Conservation (phyloP, 352 stramenopile genomes). For the Nothophytophthora sp. region DNA sequence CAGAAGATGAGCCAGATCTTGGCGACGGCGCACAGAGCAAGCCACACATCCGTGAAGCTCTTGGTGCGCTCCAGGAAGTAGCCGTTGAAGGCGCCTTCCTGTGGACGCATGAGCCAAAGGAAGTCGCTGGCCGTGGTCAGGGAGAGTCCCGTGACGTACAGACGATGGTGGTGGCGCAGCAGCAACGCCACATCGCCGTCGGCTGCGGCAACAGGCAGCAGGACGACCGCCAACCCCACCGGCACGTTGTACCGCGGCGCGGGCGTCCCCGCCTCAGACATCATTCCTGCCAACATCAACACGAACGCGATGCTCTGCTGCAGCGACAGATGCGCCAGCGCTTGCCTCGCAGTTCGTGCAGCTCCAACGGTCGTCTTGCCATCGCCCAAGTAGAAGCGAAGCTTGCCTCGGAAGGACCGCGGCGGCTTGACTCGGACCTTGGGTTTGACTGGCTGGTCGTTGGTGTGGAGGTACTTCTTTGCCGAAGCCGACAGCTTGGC, state of each 20-base stretch:
- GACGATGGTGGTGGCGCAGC: slow-evolving; percentile 37
- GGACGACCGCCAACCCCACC: slow-evolving; percentile 55
- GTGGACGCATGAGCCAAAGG: slow-evolving; percentile 64
- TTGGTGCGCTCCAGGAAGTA: slow-evolving; percentile 46
- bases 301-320: slow-evolving; percentile 60
- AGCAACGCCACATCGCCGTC: slow-evolving; percentile 20
- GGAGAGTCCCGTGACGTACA: slow-evolving; percentile 55
- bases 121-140: slow-evolving; percentile 54
- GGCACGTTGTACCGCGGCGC: slow-evolving; percentile 74
- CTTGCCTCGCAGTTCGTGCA: slow-evolving; percentile 19
- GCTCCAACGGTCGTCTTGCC: slow-evolving; percentile 5
- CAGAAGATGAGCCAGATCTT: slow-evolving; percentile 75
- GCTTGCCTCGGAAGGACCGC: slow-evolving; percentile 24
- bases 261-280: slow-evolving; percentile 65
- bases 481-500: slow-evolving; percentile 1
- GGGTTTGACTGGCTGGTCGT: background rate
- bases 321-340: slow-evolving; percentile 44
- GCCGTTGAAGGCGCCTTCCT: slow-evolving; percentile 65
- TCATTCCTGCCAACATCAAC: slow-evolving; percentile 53
- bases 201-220: slow-evolving; percentile 25
- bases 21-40: slow-evolving; percentile 50
- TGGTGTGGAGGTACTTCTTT: slow-evolving; percentile 21
- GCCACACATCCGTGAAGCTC: slow-evolving; percentile 48
- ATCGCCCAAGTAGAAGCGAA: slow-evolving; percentile 24
- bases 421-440: slow-evolving; percentile 17